phyloP scores from a whole-genome alignment of 176 grass and related monocot species.

The Bromus sterilis region DNA sequence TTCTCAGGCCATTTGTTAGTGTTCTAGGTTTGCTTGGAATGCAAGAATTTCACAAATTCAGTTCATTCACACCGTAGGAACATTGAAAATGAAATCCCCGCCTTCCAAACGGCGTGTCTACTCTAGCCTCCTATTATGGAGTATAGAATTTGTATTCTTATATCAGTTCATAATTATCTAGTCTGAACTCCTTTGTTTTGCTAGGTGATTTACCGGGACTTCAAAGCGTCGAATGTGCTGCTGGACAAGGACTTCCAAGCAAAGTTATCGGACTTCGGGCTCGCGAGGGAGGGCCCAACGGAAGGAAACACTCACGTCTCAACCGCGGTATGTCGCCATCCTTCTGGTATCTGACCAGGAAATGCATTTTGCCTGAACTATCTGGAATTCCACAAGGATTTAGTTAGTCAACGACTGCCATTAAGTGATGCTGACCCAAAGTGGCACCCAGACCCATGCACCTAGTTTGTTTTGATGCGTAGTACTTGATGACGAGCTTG shows the following conservation, averaged over 20 bases:
- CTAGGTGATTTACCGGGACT: constrained; percentile 96
- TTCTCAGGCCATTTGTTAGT: not conserved
- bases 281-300: constrained; percentile 80
- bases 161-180: not conserved
- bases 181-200: not conserved
- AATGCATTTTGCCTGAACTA: not conserved
- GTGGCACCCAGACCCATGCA: not conserved
- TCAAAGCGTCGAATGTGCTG: constrained; percentile 88
- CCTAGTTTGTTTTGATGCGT: not conserved
- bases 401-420: not conserved
- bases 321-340: constrained; percentile 58
- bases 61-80: not conserved
- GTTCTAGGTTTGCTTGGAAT: not conserved
- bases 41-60: not conserved
- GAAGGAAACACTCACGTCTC: constrained; percentile 78
- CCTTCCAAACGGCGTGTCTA: not conserved
- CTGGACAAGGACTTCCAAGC: constrained; percentile 80
- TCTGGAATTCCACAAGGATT: not conserved
- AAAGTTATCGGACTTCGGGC: constrained; percentile 82
- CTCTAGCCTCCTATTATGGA: not conserved
- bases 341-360: not conserved
- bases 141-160: not conserved
- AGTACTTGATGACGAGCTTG: not conserved
- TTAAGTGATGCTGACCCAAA: not conserved
- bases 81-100: not conserved